Percentiles rank a stretch among this genome's conserved stretches.
Conservation (phyloP, 2,329 filamentous ascomycete genomes). For the Botrytis elliptica region DNA sequence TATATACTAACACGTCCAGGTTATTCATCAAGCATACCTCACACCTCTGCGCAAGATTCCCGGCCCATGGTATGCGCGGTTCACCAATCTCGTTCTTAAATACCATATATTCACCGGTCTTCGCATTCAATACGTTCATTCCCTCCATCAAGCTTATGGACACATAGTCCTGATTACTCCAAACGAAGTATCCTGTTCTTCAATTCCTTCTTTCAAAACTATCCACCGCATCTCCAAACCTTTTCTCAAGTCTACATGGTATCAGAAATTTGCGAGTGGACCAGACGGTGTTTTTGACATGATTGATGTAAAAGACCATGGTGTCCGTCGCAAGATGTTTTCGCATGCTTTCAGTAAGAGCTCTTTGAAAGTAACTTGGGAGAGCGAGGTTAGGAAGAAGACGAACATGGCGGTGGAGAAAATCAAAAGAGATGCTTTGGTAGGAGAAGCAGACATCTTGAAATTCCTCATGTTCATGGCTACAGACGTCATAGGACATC, state of each 20-base stretch:
- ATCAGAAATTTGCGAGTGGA: accelerated
- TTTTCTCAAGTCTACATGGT: conserved; percentile 6
- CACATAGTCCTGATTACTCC: background rate
- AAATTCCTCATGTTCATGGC: conserved; percentile 56
- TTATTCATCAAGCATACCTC: background rate
- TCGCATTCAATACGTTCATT: background rate
- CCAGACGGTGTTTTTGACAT: background rate
- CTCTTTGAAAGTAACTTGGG: background rate
- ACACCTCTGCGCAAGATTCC: conserved; percentile 6
- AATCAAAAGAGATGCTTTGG: conserved; percentile 46
- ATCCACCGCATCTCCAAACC: conserved; percentile 7
- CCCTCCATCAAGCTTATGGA: background rate
- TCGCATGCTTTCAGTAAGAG: conserved; percentile 1
- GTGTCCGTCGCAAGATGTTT: background rate
- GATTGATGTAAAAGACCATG: background rate
- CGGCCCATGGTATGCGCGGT: conserved; percentile 7
- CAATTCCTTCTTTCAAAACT: background rate
- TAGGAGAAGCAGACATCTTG: conserved; percentile 46
- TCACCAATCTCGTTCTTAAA: background rate
- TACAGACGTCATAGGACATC: conserved; percentile 53
- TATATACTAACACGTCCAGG: background rate
- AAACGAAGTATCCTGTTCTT: background rate
- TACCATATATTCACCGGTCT: background rate
- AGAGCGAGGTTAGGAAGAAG: conserved; percentile 27
- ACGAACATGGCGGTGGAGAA: conserved; percentile 44